Evolutionary conservation across 441 rosid genomes (phyloP).

Genomic region (Bruguiera hainesii): DNA sequence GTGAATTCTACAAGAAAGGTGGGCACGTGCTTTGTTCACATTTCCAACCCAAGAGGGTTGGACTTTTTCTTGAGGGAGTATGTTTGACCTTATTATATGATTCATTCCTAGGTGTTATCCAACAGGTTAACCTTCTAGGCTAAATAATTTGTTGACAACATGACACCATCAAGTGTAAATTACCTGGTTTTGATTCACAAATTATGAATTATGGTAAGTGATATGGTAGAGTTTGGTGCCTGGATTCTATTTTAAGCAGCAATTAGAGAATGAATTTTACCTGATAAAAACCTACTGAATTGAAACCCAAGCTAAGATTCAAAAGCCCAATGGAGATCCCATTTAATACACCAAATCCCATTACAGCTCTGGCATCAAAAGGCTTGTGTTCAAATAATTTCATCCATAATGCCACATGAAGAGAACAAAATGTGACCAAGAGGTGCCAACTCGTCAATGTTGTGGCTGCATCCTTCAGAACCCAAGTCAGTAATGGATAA

Average conservation of each 20-base stretch:
- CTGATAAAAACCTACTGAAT: slow-evolving; percentile 99
- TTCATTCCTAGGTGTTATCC: no score
- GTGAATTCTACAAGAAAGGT: no score
- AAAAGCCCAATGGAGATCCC: slow-evolving; percentile 95
- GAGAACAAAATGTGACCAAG: slow-evolving; percentile 96
- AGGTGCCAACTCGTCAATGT: slow-evolving; percentile 99
- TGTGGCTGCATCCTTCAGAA: slow-evolving; percentile 58
- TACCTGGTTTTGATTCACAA: neutral
- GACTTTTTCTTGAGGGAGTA: no score
- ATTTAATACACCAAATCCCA: slow-evolving; percentile 97
- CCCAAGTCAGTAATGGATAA: slow-evolving; percentile 10
- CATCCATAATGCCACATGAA: slow-evolving; percentile 96
- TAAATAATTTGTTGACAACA: no score
- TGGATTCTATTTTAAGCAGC: no score
- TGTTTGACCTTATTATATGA: no score
- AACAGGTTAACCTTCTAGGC: no score
- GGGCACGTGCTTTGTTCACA: no score
- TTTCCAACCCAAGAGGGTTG: no score
- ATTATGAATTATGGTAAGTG: slow-evolving; percentile 8
- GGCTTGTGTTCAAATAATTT: slow-evolving; percentile 98
- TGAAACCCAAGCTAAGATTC: slow-evolving; percentile 98
- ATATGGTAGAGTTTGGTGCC: no score
- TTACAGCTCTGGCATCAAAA: slow-evolving; percentile 96
- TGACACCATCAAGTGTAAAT: no score
- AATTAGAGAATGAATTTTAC: slow-evolving; percentile 33